Conservation (phyloP, 495 filamentous ascomycete genomes). For the Pyrenula aspistea region DNA sequence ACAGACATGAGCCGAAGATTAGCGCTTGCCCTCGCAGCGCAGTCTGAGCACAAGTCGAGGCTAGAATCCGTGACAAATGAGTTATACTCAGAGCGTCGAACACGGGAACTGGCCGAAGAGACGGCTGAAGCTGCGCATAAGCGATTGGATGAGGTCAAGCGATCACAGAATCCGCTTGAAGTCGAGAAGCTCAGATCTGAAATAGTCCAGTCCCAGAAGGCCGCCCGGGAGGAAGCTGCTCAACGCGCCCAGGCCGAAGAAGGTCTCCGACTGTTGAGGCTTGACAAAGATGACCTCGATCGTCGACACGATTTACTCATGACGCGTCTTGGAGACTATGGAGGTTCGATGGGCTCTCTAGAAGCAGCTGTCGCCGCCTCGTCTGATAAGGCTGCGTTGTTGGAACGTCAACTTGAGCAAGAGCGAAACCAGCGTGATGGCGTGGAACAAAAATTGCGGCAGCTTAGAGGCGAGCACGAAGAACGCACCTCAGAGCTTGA, state of each 20-base stretch:
- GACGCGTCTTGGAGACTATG: conserved; percentile 55
- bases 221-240: conserved; percentile 66
- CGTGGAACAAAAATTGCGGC: conserved; percentile 66
- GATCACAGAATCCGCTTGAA: conserved; percentile 70
- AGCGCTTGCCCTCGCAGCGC: conserved; percentile 62
- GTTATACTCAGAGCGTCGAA: conserved; percentile 66
- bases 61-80: conserved; percentile 56
- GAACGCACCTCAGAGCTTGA: conserved; percentile 72
- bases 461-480: conserved; percentile 77
- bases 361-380: conserved; percentile 71
- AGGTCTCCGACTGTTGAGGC: conserved; percentile 53
- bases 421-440: conserved; percentile 65
- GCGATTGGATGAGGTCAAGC: conserved; percentile 73
- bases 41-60: conserved; percentile 61
- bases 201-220: conserved; percentile 62
- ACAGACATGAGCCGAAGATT: conserved; percentile 72
- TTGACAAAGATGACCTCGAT: conserved; percentile 76
- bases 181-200: conserved; percentile 75
- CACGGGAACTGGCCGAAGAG: conserved; percentile 76
- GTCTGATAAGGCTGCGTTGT: conserved; percentile 53
- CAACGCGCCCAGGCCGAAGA: conserved; percentile 63
- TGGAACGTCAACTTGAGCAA: conserved; percentile 78
- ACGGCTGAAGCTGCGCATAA: conserved; percentile 71
- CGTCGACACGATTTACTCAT: conserved; percentile 56
- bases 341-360: conserved; percentile 59